Evolutionary conservation across 2,329 filamentous ascomycete genomes (phyloP), one percentile per base, ranked within the genome.

Genomic region (Colletotrichum gloeosporioides): DNA sequence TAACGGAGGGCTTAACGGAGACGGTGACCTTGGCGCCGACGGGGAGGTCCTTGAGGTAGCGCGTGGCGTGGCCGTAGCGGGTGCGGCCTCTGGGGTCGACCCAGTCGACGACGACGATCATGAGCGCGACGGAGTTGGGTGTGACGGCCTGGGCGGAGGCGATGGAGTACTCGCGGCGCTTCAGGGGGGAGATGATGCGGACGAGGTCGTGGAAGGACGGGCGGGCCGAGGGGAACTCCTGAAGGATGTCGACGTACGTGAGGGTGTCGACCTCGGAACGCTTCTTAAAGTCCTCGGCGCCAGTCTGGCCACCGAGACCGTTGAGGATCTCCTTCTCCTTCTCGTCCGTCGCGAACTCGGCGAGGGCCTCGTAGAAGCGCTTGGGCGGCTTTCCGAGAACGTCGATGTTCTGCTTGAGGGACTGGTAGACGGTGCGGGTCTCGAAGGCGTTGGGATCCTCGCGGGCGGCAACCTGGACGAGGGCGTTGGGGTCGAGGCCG

Each of bases 81-180:
- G 95, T 94, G 82, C 96, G 95, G 82, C 96, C 96, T 81, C 92
- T 91, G 79, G 94, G 90, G 86, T 99, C 96, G 79, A 96, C 93
- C 97, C 97, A 99, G 88, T 95, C 93, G 81, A 99, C 97, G 6
- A 97, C 98, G 77, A 99, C 97, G 82, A 99, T 98, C 92, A 99
- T 97, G 78, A 99, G 92, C 10, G 96, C 92, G 75, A 99, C 96
- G n/a, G 92, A 93, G 82, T 89, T 96, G 25, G 97, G 96, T 1
- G 95, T 96, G 55, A 99, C 96, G 81, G 96, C 95, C 87, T 99
- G 97, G 71, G 96, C 97, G 4, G 97, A 99, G 25, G 97, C 97
- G 80, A 99, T 99, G n/a, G 95, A 98, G 90, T 99, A 99, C 87
- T 99, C 97, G 81, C 97, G 92, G 77, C 97, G 95, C 91, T 99